Percentiles rank a stretch among this genome's conserved stretches.
phyloP scores from a whole-genome alignment of 1,139 yeast species.

The Geotrichum klebahnii region DNA sequence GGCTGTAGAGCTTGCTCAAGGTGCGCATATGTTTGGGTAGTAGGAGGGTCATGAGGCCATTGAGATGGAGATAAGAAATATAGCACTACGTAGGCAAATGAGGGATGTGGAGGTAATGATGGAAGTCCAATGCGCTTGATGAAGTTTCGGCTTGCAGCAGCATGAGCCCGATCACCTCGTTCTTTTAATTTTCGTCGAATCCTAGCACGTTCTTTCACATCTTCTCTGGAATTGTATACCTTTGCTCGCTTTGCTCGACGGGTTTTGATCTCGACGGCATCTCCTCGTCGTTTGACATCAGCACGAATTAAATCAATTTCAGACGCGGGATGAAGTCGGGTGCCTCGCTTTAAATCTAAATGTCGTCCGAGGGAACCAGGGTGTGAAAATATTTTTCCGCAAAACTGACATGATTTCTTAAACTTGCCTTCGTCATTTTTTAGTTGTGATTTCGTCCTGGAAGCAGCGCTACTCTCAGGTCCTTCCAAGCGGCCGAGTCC shows the following conservation, averaged over 20 bases:
- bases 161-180: constrained; percentile 38
- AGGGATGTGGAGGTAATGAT: constrained; percentile 43
- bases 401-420: constrained; percentile 46
- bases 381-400: constrained; percentile 48
- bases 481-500: neutral
- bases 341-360: constrained; percentile 48
- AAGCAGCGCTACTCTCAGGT: neutral
- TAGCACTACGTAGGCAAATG: constrained; percentile 47
- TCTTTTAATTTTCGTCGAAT: constrained; percentile 42
- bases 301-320: constrained; percentile 44
- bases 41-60: constrained; percentile 53
- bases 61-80: constrained; percentile 44
- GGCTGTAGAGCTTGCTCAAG: constrained; percentile 33
- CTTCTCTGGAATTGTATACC: constrained; percentile 46
- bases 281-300: constrained; percentile 50
- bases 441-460: neutral
- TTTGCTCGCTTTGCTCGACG: constrained; percentile 43
- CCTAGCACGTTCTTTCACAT: constrained; percentile 45
- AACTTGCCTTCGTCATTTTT: constrained; percentile 34
- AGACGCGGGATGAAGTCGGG: constrained; percentile 45
- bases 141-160: constrained; percentile 38
- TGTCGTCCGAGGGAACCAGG: constrained; percentile 54
- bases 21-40: constrained; percentile 41
- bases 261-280: constrained; percentile 42
- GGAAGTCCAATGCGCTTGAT: constrained; percentile 42